Base-by-base conservation (phyloP, 345 rosid genomes). In the Punica granatum region DNA sequence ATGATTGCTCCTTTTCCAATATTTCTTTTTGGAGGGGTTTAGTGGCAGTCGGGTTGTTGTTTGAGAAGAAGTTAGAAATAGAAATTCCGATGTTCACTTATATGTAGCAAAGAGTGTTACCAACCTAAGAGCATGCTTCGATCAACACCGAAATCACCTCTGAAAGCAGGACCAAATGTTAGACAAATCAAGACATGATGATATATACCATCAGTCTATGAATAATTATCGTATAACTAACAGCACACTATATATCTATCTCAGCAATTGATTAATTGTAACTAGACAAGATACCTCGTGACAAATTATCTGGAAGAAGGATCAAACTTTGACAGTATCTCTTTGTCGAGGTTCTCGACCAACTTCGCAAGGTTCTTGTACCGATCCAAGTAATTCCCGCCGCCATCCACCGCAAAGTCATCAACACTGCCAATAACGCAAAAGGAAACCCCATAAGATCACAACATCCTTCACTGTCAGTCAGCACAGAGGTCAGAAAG, bases 41-140 rank as follows among this genome's bases (percentile, higher is more conserved):
- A 5, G 5, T 11, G 30, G 23, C 39, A 9, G 10, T 60, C 60
- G 37, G 25, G 8, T 41, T 16, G n/a, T 26, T n/a, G n/a, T n/a
- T n/a, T n/a, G n/a, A 7, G 14, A 58, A 41, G 61, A 8, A 30
- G 70, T 19, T 48, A 35, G n/a, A n/a, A n/a, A n/a, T n/a, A n/a
- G n/a, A 16, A 32, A 23, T 56, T 56, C 25, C n/a, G n/a, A n/a
- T n/a, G n/a, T 2, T n/a, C 18, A 73, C 42, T 58, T n/a, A 4
- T 58, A 32, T 19, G 56, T 67, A 46, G 41, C 18, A 62, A 23
- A 44, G 53, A 11, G 49, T 30, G 21, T 14, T 62, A 72, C 86
- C 39, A 75, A 92, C 98, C 98, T 71, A 91, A n/a, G 46, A 84
- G 79, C 97, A 91, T 85, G 85, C 87, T 64, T 12, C 90, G 92